Percentiles rank a stretch among this genome's conserved stretches.
These are phyloP conservation scores for Tricholoma saponaceum DNA, from an alignment of 768 basidiomycete species.

Conservation along the genomic window DNA sequence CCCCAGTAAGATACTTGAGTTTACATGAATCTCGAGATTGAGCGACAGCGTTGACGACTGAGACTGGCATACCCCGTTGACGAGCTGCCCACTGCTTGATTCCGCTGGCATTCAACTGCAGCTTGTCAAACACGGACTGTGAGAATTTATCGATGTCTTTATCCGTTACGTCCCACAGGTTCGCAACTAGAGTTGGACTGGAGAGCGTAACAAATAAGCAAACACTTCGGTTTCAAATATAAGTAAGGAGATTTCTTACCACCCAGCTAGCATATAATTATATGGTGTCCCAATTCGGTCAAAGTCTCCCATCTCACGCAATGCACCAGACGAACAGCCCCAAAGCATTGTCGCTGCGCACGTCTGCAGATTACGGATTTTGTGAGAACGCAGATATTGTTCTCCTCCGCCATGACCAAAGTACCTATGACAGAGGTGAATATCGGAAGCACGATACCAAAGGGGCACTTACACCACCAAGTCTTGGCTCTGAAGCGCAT, in stretches of 20 bases:
- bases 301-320: constrained; percentile 92
- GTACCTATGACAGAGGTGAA: constrained; percentile 51
- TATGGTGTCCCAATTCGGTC: constrained; percentile 90
- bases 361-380: constrained; percentile 71
- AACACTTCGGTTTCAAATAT: neutral
- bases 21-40: constrained; percentile 79
- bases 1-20: constrained; percentile 90
- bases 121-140: constrained; percentile 72
- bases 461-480: constrained; percentile 78
- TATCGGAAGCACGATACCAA: neutral
- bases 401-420: constrained; percentile 97
- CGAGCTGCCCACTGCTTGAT: constrained; percentile 16
- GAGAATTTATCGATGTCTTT: constrained; percentile 94
- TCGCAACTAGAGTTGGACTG: constrained; percentile 90
- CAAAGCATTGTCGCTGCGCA: constrained; percentile 97
- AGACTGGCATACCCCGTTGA: constrained; percentile 26
- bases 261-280: constrained; percentile 96
- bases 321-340: constrained; percentile 93
- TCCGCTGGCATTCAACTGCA: constrained; percentile 45
- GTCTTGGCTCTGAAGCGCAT: constrained; percentile 70
- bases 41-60: constrained; percentile 73
- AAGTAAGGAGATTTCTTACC: constrained; percentile 50
- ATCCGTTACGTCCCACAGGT: constrained; percentile 98
- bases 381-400: constrained; percentile 88
- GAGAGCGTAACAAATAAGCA: neutral